Base-by-base conservation (phyloP, 2,329 filamentous ascomycete species). In the Graphilbum fragrans region DNA sequence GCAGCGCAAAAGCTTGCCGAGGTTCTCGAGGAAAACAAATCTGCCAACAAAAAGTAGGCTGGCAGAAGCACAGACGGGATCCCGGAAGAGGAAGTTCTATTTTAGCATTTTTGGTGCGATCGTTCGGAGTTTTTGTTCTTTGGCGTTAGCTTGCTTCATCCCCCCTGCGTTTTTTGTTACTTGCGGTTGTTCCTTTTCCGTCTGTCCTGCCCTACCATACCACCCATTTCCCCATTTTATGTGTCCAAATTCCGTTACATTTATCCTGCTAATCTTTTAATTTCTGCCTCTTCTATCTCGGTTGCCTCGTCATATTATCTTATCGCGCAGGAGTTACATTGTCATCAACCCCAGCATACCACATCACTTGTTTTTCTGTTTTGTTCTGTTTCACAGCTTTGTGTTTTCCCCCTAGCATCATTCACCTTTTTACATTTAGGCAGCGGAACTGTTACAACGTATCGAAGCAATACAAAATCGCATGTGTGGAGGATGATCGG, bases 1-100 rank as follows among this genome's bases (percentile, higher is more conserved):
- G 52, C 77, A 34, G 72, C 80, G 12, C 62, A 66, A 50, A 62
- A 65, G 38, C 57, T 85, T 33, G 69, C 70, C 1, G 57, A 57
- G 16, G 62, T 60, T 3, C 47, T 77, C 53, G 71, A 77, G 56
- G 60, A 65, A 47, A 58, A 74, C 52, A 77, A 77, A 60, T 57
- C 61, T 43, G 65, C 69, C 44, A 75, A 77, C 52, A 76, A 77
- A 57, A 65, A 67, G 51, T 66, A 57, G 52, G 40, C 5, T 39
- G 18, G 16, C n/a, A 21, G 11, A 39, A 7, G 22, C 17, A 25
- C 11, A 19, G 17, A 21, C 17, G n/a, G n/a, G n/a, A n/a, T n/a
- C n/a, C n/a, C n/a, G 22, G 19, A 21, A 19, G 23, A 40, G 11
- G 31, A 17, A 17, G 5, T 12, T 29, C 16, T 37, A 6, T 25